These are phyloP conservation scores for Kluyveromyces siamensis DNA, from an alignment of 805 yeast species.

Conservation along the genomic window DNA sequence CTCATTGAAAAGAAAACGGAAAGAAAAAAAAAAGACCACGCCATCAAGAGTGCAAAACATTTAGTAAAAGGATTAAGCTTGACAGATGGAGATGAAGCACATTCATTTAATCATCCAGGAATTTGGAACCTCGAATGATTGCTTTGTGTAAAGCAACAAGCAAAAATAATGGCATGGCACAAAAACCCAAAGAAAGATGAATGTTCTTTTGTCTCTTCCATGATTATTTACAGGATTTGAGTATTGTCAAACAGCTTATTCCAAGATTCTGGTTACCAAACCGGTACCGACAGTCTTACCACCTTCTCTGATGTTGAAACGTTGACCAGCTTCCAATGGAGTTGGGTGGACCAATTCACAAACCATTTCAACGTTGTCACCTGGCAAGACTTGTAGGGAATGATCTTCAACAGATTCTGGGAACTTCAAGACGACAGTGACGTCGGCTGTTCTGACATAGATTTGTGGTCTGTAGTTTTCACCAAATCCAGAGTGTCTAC, in stretches of 20 bases:
- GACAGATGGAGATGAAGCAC: neutral
- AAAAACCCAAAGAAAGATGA: neutral
- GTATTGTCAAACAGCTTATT: constrained; percentile 22
- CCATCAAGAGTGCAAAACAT: no score
- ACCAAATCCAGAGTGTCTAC: constrained; percentile 96
- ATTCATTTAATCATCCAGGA: neutral
- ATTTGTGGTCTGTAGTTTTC: constrained; percentile 97
- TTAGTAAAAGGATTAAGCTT: no score
- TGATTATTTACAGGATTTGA: neutral
- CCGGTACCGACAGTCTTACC: constrained; percentile 99
- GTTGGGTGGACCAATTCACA: constrained; percentile 85
- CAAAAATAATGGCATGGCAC: neutral
- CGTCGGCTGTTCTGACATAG: constrained; percentile 94
- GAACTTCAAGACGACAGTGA: constrained; percentile 82
- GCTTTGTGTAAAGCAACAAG: no score
- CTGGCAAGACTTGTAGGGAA: constrained; percentile 90
- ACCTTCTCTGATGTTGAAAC: constrained; percentile 99
- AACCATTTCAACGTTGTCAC: constrained; percentile 96
- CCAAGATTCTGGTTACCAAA: constrained; percentile 84
- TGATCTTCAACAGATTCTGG: constrained; percentile 77
- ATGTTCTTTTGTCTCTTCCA: neutral
- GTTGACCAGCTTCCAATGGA: constrained; percentile 92
- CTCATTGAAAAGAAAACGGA: neutral
- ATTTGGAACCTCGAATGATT: no score
- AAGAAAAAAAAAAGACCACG: no score